Evolutionary conservation across 768 basidiomycete genomes (phyloP).

Genomic region (Termitomyces sp.): DNA sequence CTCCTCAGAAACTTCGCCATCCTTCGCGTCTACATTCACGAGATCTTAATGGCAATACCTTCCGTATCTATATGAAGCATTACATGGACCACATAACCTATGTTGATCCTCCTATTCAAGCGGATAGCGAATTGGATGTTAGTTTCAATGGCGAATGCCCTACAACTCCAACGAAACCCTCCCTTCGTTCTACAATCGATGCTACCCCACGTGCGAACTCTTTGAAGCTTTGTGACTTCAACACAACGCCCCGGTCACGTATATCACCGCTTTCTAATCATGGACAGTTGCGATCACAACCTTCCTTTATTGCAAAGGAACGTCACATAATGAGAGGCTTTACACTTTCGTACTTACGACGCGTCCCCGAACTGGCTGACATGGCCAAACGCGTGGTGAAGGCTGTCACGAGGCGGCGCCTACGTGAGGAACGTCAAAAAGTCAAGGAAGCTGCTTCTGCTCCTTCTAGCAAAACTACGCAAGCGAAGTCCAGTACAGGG

Average conservation of each 20-base stretch:
- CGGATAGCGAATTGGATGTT: conserved; percentile 7
- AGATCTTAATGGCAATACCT: conserved; percentile 67
- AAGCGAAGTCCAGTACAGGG: background rate
- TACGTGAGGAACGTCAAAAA: conserved; percentile 42
- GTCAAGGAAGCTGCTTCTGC: conserved; percentile 23
- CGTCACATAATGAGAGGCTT: conserved; percentile 38
- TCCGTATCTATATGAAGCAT: conserved; percentile 73
- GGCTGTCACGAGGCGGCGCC: conserved; percentile 52
- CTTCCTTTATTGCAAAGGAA: background rate
- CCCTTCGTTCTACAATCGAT: conserved; percentile 3
- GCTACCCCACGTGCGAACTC: conserved; percentile 21
- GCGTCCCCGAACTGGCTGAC: conserved; percentile 66
- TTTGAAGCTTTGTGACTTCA: background rate
- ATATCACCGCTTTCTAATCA: conserved; percentile 9
- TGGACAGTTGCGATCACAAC: background rate
- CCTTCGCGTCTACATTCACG: conserved; percentile 62
- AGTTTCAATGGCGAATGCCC: background rate
- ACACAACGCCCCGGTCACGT: conserved; percentile 22
- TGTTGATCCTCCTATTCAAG: conserved; percentile 3
- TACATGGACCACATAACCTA: conserved; percentile 62
- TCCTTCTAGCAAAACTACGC: background rate
- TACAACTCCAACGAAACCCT: conserved; percentile 8
- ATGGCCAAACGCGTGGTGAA: conserved; percentile 63
- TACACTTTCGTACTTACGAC: conserved; percentile 69
- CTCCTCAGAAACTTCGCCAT: conserved; percentile 57